Evolutionary conservation across 2,329 filamentous ascomycete species (phyloP).

Genomic region (Ampelomyces quisqualis): DNA sequence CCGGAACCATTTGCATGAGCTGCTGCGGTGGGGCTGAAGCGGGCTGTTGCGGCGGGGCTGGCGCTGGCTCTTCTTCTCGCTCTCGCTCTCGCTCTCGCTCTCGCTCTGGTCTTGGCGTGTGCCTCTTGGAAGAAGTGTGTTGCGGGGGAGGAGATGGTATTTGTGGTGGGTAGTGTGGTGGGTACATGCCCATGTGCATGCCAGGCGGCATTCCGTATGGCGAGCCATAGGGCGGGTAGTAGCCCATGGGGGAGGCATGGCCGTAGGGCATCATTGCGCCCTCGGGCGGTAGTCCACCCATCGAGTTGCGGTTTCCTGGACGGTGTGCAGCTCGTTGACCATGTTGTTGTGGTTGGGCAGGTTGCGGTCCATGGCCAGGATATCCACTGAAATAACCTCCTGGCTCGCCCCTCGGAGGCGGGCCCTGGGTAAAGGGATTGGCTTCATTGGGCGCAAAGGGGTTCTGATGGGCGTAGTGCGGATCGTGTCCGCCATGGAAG

Average conservation of each 20-base stretch:
- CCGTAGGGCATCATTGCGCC: conserved; percentile 40
- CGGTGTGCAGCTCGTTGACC: conserved; percentile 1
- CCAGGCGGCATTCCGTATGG: conserved; percentile 30
- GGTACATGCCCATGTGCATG: conserved; percentile 24
- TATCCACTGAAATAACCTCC: conserved; percentile 43
- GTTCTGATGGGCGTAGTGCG: conserved; percentile 41
- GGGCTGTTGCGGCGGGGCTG: conserved; percentile 25
- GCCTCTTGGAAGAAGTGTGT: conserved; percentile 19
- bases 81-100: too few species aligned
- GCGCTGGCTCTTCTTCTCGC: conserved; percentile 24
- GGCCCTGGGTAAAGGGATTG: conserved; percentile 31
- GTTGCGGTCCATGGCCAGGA: conserved; percentile 11
- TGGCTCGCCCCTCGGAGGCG: conserved; percentile 21
- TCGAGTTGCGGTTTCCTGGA: conserved; percentile 38
- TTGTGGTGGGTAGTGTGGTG: conserved; percentile 25
- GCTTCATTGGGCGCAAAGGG: conserved; percentile 32
- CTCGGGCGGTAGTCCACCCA: conserved; percentile 29
- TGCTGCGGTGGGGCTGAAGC: conserved; percentile 9
- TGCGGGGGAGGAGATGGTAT: conserved; percentile 28
- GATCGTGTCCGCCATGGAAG: conserved; percentile 34
- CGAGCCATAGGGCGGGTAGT: conserved; percentile 34
- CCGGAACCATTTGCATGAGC: conserved; percentile 6
- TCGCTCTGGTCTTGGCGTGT: conserved; percentile 31
- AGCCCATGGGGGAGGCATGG: conserved; percentile 24
- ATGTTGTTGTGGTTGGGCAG: conserved; percentile 8